phyloP scores from a whole-genome alignment of 176 grass and related monocot species.

The Oryza glumipatula region DNA sequence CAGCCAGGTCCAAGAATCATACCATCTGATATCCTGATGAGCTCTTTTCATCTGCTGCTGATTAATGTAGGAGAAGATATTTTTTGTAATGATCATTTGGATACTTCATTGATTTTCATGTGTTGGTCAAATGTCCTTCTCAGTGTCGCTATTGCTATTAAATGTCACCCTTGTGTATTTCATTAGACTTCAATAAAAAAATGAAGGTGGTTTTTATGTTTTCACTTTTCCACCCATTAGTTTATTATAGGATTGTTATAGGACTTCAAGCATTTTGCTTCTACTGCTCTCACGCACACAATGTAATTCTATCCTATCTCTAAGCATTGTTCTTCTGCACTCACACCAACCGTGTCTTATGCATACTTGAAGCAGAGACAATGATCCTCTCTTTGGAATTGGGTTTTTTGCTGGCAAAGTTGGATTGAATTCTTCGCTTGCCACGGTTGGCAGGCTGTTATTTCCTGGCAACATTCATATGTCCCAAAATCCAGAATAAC shows the following conservation, averaged over 20 bases:
- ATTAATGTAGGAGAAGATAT: constrained; percentile 2
- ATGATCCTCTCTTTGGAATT: neutral
- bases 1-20: neutral
- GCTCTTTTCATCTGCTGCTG: neutral
- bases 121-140: constrained; percentile 28
- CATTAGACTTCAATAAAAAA: neutral
- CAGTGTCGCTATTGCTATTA: constrained; percentile 22
- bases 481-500: neutral
- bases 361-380: neutral
- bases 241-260: too few species aligned
- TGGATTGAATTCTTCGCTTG: neutral
- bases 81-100: constrained; percentile 2
- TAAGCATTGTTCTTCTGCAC: too few species aligned
- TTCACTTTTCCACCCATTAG: too few species aligned
- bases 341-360: neutral
- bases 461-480: neutral
- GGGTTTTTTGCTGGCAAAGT: neutral
- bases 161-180: constrained; percentile 5
- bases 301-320: too few species aligned
- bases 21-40: neutral
- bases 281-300: too few species aligned
- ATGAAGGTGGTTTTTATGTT: too few species aligned
- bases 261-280: too few species aligned
- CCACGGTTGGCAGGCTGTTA: neutral
- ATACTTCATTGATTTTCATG: neutral